These are phyloP conservation scores for Prunus yedoensis DNA, from an alignment of 331 rosid genomes.

Conservation along the genomic window DNA sequence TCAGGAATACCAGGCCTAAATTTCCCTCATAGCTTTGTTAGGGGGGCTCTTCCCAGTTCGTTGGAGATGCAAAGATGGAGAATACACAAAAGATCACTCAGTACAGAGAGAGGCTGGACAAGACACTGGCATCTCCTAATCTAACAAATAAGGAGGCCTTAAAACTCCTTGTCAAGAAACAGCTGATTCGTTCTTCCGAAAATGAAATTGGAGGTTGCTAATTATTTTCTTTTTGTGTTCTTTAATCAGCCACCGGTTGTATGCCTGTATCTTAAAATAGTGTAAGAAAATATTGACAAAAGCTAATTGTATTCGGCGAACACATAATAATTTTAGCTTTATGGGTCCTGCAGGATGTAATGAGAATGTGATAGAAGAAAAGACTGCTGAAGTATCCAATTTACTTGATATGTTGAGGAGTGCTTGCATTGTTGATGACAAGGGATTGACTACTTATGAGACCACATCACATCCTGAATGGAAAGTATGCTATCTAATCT, in stretches of 20 bases:
- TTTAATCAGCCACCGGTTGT: background rate
- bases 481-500: conserved; percentile 63
- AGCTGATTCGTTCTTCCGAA: conserved; percentile 45
- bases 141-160: conserved; percentile 51
- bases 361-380: conserved; percentile 46
- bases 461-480: conserved; percentile 55
- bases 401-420: conserved; percentile 87
- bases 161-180: conserved; percentile 58
- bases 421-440: conserved; percentile 39
- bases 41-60: conserved; percentile 20
- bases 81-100: conserved; percentile 49
- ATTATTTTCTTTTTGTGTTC: conserved; percentile 7
- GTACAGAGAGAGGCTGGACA: conserved; percentile 86
- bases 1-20: conserved; percentile 14
- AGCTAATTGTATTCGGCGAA: background rate
- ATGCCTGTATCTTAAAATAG: background rate
- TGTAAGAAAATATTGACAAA: conserved; percentile 5
- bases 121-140: conserved; percentile 65
- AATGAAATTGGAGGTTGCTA: conserved; percentile 56
- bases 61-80: conserved; percentile 55
- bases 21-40: conserved; percentile 22
- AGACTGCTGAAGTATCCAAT: conserved; percentile 62
- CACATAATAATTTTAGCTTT: conserved; percentile 4
- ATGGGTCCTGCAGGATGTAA: conserved; percentile 45
- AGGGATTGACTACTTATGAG: conserved; percentile 29